Conservation (phyloP, 2,329 filamentous ascomycete species). For the Aspergillus neoniger region DNA sequence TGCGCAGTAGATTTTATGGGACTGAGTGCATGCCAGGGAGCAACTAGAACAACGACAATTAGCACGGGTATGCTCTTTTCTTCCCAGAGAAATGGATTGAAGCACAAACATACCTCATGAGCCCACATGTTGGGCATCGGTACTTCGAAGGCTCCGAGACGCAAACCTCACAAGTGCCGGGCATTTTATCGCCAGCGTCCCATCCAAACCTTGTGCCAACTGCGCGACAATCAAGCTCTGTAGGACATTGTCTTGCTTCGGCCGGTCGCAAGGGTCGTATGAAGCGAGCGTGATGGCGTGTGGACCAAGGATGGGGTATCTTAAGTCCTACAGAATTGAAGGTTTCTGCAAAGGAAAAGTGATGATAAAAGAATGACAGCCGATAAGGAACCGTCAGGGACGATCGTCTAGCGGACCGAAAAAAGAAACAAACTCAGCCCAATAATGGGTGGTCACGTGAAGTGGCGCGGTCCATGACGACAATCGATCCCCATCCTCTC, state of each 20-base stretch:
- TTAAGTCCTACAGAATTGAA: background rate
- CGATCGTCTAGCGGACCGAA: background rate
- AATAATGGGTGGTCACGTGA: conserved; percentile 7
- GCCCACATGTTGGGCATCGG: conserved; percentile 41
- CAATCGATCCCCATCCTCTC: background rate
- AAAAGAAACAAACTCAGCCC: conserved; percentile 6
- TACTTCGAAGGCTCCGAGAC: conserved; percentile 41
- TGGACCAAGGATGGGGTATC: background rate
- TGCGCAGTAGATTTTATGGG: conserved; percentile 47
- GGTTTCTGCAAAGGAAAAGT: background rate
- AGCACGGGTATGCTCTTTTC: background rate
- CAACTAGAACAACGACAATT: conserved; percentile 36
- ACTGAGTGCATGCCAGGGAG: conserved; percentile 48
- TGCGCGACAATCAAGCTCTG: conserved; percentile 13
- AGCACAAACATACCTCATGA: conserved; percentile 39
- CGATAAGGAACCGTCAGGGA: background rate
- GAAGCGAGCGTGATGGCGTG: background rate
- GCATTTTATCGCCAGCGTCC: conserved; percentile 28
- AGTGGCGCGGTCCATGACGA: background rate
- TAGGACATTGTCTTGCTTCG: conserved; percentile 21
- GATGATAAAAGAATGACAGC: background rate
- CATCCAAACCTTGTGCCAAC: conserved; percentile 11
- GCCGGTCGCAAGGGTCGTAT: conserved; percentile 7
- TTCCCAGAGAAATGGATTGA: background rate
- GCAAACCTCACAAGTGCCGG: conserved; percentile 41